phyloP scores from a whole-genome alignment of 139 green algal genomes.

The Volvox reticuliferus region DNA sequence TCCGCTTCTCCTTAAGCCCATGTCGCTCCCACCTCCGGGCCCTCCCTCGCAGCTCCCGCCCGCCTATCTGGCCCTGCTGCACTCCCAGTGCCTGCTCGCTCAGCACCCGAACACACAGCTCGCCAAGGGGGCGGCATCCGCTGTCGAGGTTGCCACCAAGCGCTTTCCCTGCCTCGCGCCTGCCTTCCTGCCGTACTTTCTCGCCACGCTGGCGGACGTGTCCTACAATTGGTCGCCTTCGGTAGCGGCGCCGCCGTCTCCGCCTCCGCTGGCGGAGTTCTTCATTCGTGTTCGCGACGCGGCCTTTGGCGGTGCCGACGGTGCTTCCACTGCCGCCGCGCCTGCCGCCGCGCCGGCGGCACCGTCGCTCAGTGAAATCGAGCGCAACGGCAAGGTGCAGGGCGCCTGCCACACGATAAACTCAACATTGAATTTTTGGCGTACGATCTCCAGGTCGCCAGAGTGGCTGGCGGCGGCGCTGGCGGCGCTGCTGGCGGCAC shows the following conservation, averaged over 20 bases:
- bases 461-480: slow-evolving; percentile 49
- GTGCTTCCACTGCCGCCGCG: not conserved
- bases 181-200: slow-evolving; percentile 52
- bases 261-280: not conserved
- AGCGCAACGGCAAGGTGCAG: slow-evolving; percentile 53
- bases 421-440: slow-evolving; percentile 50
- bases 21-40: too few relatives aligned
- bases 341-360: slow-evolving; percentile 40
- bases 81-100: slow-evolving; percentile 3
- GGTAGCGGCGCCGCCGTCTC: not conserved
- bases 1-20: too few relatives aligned
- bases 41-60: slow-evolving; percentile 54
- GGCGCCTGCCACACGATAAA: slow-evolving; percentile 56
- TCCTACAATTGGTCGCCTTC: slow-evolving; percentile 5
- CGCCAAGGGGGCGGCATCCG: not conserved
- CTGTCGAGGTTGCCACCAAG: slow-evolving; percentile 68
- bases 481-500: slow-evolving; percentile 57
- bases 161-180: slow-evolving; percentile 70
- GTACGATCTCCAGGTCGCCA: slow-evolving; percentile 46
- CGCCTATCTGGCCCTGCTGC: slow-evolving; percentile 54
- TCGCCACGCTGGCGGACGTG: slow-evolving; percentile 69
- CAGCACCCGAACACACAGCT: slow-evolving; percentile 9
- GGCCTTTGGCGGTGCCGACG: not conserved
- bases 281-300: not conserved
- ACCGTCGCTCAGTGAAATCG: slow-evolving; percentile 4